Conservation (phyloP, 78 protist species). For the Dictyostelium citrinum region DNA sequence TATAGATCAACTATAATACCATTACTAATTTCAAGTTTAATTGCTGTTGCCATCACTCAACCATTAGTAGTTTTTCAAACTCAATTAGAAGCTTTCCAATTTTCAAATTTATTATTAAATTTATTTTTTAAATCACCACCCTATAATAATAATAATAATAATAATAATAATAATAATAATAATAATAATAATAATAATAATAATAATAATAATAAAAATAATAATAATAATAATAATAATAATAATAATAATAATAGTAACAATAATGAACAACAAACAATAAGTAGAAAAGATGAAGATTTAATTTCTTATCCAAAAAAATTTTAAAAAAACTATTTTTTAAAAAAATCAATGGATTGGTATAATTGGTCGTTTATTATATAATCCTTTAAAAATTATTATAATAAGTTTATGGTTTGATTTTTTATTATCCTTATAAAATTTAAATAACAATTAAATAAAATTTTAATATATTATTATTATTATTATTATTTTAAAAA, state of each 20-base stretch:
- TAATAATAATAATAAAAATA: too few relatives aligned
- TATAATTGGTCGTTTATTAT: slow-evolving; percentile 27
- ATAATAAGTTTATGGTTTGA: slow-evolving; percentile 62
- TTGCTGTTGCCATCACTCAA: slow-evolving; percentile 18
- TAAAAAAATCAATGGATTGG: neutral
- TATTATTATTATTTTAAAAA: too few relatives aligned
- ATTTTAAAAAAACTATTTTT: neutral
- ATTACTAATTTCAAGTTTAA: slow-evolving; percentile 24
- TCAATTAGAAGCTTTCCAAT: slow-evolving; percentile 21
- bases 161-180: neutral
- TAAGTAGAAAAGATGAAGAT: neutral
- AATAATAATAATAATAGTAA: neutral
- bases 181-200: too few relatives aligned
- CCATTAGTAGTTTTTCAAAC: slow-evolving; percentile 14
- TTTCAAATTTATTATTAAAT: slow-evolving; percentile 4
- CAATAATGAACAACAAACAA: neutral
- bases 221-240: neutral
- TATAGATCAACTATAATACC: slow-evolving; percentile 36
- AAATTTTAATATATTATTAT: too few relatives aligned
- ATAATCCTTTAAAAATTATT: neutral
- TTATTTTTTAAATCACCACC: neutral
- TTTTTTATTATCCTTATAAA: neutral
- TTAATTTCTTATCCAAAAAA: slow-evolving; percentile 8
- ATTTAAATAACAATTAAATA: neutral
- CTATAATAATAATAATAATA: neutral